Evolutionary conservation across 1,284 basidiomycete species (phyloP).

Genomic region (Fomes fomentarius): DNA sequence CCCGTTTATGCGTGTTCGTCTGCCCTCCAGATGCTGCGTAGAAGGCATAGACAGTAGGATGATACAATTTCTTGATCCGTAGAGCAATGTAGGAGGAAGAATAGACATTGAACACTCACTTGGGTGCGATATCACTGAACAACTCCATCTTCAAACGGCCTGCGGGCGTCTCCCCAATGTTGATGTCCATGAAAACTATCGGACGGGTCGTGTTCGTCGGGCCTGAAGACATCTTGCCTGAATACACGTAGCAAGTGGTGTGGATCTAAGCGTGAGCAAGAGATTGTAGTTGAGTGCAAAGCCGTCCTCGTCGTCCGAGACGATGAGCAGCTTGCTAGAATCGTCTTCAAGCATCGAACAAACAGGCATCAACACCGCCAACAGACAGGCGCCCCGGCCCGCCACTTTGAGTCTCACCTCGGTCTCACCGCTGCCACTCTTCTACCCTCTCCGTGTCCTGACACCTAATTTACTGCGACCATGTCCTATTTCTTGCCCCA

Average conservation of each 20-base stretch:
- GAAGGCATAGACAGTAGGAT: too few species aligned
- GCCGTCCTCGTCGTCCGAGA: conserved; percentile 4
- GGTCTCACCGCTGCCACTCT: neutral
- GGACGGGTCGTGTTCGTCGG: conserved; percentile 53
- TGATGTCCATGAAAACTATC: conserved; percentile 95
- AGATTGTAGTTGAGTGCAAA: neutral
- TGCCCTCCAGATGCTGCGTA: too few species aligned
- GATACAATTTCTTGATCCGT: too few species aligned
- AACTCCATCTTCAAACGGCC: conserved; percentile 96
- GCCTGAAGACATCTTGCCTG: conserved; percentile 24
- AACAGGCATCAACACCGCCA: conserved; percentile 12
- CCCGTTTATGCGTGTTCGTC: too few species aligned
- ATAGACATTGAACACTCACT: conserved; percentile 52
- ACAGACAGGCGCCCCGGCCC: conserved; percentile 1
- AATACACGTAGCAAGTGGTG: neutral
- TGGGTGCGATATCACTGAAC: conserved; percentile 90
- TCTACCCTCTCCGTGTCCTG: neutral
- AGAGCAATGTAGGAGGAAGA: too few species aligned
- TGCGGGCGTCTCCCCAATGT: conserved; percentile 93
- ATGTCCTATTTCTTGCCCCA: conserved; percentile 92
- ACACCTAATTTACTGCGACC: conserved; percentile 1
- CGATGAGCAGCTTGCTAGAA: conserved; percentile 15
- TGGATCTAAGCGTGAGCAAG: neutral
- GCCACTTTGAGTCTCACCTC: too few species aligned
- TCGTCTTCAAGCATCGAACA: conserved; percentile 7